A percentile compares a stretch with the other conserved stretches of the same genome.
Evolutionary conservation across 1,284 basidiomycete genomes (phyloP).

Genomic region (Austroboletus niveus): DNA sequence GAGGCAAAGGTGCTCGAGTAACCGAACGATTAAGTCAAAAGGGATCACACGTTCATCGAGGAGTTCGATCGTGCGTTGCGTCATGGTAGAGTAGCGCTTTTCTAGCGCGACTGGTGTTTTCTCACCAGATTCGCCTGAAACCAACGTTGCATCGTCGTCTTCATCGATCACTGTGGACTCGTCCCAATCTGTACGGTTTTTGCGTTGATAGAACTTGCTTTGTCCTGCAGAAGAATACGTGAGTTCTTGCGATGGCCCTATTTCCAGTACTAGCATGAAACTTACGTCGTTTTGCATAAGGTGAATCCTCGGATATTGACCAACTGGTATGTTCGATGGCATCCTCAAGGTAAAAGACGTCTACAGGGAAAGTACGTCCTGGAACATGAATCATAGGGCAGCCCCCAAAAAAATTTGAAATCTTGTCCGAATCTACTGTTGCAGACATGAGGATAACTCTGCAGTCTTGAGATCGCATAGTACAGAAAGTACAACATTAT

Average conservation of each 20-base stretch:
- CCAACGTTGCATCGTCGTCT: conserved; percentile 52
- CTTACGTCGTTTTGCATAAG: conserved; percentile 76
- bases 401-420: conserved; percentile 89
- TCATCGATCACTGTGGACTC: conserved; percentile 75
- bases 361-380: conserved; percentile 96
- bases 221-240: conserved; percentile 39
- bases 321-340: conserved; percentile 88
- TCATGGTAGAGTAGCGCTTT: conserved; percentile 72
- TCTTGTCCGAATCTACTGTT: conserved; percentile 92
- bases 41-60: conserved; percentile 90
- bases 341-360: conserved; percentile 88
- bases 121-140: conserved; percentile 29
- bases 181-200: conserved; percentile 69
- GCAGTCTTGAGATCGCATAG: neutral
- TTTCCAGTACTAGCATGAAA: conserved; percentile 7
- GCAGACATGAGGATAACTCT: conserved; percentile 98
- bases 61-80: conserved; percentile 79
- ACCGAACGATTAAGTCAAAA: conserved; percentile 84
- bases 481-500: conserved; percentile 13
- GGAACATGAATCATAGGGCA: conserved; percentile 90
- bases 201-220: conserved; percentile 65
- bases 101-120: conserved; percentile 57
- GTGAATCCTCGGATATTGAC: conserved; percentile 81
- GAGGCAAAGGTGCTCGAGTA: conserved; percentile 88
- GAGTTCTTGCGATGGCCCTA: neutral